Base-by-base conservation (phyloP, 495 filamentous ascomycete genomes). In the Chlorociboria aeruginascens region DNA sequence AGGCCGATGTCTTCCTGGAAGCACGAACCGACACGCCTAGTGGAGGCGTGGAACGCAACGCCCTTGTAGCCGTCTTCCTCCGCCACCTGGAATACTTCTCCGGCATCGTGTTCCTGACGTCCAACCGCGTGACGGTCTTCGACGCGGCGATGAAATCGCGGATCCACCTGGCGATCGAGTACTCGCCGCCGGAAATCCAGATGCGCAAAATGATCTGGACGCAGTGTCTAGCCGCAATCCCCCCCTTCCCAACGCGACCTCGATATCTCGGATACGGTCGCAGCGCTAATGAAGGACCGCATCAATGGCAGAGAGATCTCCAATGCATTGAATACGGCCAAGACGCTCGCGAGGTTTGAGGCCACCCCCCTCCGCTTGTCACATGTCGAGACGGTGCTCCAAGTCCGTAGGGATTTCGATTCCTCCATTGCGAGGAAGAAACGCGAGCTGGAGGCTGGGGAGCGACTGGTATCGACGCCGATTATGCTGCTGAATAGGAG, bases 141-240 rank as follows among this genome's bases (percentile, higher is more conserved):
- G 72, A 77, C 55, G 61, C 64, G 32, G 73, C 65, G n/a, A 67
- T 71, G 61, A 69, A 69, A 53, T 72, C 64, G 3, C 65, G 68
- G n/a, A 73, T 74, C 45, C 68, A 72, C 49, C 49, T 71, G 34
- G 33, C 33, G 33, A 10, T 35, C 10, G 33, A 35, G 33, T 35
- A 35, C 33, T 11, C 10, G 13, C 33, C 33, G 13, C 33, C 33
- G 7, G 13, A 35, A 10, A 1, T 35, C 13, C 10, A 35, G 3
- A 35, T 35, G 33, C 10, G 33, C 10, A 35, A 13, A 6, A 10
- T 10, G 10, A 35, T 35, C 33, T 35, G 33, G 33, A 35, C 13
- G 13, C 10, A 35, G 3, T 35, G 13, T 35, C 33, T 35, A 2
- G 2, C 33, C 10, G 33, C 33, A 35, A 13, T 35, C 6, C 33